Evolutionary conservation across 192 early-diverging fungal species (phyloP).

Genomic region (Backusella liffmaniae): DNA sequence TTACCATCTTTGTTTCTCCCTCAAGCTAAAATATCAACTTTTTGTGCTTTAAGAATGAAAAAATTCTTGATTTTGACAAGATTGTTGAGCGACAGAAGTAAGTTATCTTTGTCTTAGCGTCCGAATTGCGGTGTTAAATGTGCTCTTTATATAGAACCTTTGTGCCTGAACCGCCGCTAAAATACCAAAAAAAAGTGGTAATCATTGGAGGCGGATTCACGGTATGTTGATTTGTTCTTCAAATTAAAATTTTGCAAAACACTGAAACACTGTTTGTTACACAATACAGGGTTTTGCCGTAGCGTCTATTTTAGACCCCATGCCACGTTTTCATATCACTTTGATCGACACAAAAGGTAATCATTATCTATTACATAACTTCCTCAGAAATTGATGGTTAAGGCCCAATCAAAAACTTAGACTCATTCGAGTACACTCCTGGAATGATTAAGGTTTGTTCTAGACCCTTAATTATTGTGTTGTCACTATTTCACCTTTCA

Average conservation of each 20-base stretch:
- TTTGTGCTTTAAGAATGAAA: neutral
- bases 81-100: neutral
- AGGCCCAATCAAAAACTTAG: constrained; percentile 5
- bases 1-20: neutral
- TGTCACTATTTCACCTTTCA: neutral
- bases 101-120: neutral
- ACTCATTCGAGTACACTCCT: constrained; percentile 42
- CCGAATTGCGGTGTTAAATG: neutral
- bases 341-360: constrained; percentile 40
- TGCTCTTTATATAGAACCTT: neutral
- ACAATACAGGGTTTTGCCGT: constrained; percentile 37
- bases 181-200: constrained; percentile 30
- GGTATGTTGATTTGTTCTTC: constrained; percentile 14
- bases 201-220: constrained; percentile 43
- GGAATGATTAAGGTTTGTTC: constrained; percentile 25
- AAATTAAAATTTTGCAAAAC: neutral
- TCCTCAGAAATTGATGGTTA: neutral
- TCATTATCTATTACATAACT: neutral
- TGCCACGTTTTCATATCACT: constrained; percentile 37
- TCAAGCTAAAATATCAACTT: neutral
- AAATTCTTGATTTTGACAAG: constrained; percentile 6
- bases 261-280: neutral
- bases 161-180: neutral
- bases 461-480: neutral
- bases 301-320: constrained; percentile 37